Evolutionary conservation across 2,329 filamentous ascomycete species (phyloP), one percentile per base, ranked within the genome.

Genomic region (Elsinoe australis): DNA sequence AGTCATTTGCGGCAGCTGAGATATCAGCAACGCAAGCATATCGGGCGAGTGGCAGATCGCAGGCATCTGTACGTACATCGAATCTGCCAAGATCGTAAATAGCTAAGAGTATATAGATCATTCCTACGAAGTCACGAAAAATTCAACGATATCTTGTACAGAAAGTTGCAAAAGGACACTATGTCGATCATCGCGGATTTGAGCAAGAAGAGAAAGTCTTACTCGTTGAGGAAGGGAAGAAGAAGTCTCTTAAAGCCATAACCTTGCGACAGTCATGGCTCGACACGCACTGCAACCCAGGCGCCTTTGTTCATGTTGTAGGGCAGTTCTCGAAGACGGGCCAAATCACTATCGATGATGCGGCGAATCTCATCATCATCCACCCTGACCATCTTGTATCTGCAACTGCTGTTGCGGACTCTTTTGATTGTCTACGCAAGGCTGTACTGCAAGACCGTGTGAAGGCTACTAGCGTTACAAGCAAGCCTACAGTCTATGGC

Each of bases 311-410:
- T 32, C 89, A 98, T 62, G 72, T 98, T 50, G 87, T 94, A 54
- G 89, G 89, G 22, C 68, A 78, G 3, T 95, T 94, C 58, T 76
- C 83, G 50, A 56, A 67, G 1, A 73, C 70, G 12, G 85, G 86
- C 1, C 79, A 82, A 61, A 94, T 89, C 61, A 69, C 94, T 38
- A 75, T 96, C 53, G 85, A 94, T 61, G 87, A 96, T 62, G 73
- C 76, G 2, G 75, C 83, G 42, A 87, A 89, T 58, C 84, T 96
- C 64, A 71, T 98, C 44, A 88, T 98, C 50, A 69, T 98, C 10
- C 89, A 98, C 60, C 92, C 92, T 0, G 92, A 98, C 60, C 89
- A 96, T 66, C 76, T 98, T 26, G 84, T 98, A 47, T 96, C 92
- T 2, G 85, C 92, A 2, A 96, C 92, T 0, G 87, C 94, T 4